Evolutionary conservation across 305 asterid genomes (phyloP).

Genomic region (Stenogyne calaminthoides): DNA sequence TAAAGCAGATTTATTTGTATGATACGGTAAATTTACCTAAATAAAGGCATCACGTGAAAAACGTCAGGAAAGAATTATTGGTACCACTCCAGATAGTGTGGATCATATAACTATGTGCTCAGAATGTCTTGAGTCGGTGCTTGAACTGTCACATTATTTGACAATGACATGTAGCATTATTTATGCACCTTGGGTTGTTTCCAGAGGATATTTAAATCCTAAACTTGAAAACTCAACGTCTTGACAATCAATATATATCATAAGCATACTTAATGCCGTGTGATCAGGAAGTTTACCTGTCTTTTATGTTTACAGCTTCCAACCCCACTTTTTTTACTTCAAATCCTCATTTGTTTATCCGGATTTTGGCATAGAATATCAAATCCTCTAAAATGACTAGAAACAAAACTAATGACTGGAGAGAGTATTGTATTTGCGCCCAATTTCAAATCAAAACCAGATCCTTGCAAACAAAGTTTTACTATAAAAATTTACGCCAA

Average conservation of each 20-base stretch:
- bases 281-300: not conserved
- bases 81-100: not conserved
- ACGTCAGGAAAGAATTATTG: not conserved
- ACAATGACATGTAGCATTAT: not conserved
- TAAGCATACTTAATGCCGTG: not conserved
- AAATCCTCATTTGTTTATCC: no score
- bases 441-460: conserved; percentile 5
- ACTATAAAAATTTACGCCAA: conserved; percentile 7
- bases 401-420: not conserved
- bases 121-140: conserved; percentile 16
- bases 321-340: no score
- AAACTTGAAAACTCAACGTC: conserved; percentile 5
- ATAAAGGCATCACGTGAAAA: conserved; percentile 2
- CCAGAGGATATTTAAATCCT: conserved; percentile 6
- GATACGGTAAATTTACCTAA: conserved; percentile 1
- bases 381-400: no score
- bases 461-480: not conserved
- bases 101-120: not conserved
- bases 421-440: not conserved
- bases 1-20: not conserved
- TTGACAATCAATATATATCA: not conserved
- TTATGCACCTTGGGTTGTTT: not conserved
- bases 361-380: no score
- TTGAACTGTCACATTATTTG: conserved; percentile 14
- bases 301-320: no score